Conservation (phyloP, 176 grass and related monocot species). For the Avena insularis region DNA sequence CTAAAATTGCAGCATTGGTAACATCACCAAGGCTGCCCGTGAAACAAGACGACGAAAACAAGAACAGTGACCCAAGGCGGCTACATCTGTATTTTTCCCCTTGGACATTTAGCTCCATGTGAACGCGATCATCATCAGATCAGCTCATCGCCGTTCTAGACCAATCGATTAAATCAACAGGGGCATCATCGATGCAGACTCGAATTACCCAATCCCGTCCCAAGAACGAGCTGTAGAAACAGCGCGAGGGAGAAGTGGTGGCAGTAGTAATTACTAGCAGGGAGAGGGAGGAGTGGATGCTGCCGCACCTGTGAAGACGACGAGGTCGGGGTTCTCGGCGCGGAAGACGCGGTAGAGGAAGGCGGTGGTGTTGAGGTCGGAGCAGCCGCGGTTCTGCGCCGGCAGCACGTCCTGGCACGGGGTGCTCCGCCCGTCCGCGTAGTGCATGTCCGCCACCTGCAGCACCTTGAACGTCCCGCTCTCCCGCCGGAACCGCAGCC, state of each 20-base stretch:
- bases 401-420: slow-evolving; percentile 75
- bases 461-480: slow-evolving; percentile 87
- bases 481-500: slow-evolving; percentile 63
- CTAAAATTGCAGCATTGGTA: slow-evolving; percentile 30
- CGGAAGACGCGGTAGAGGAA: slow-evolving; percentile 85
- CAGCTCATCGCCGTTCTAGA: no score
- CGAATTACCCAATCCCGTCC: no score
- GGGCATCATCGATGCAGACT: no score
- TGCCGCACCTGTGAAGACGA: slow-evolving; percentile 80
- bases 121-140: background rate
- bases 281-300: background rate
- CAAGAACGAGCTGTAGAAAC: background rate
- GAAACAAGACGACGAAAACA: slow-evolving; percentile 37
- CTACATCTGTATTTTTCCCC: background rate
- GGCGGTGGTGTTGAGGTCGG: slow-evolving; percentile 98
- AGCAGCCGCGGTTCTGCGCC: slow-evolving; percentile 59
- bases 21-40: slow-evolving; percentile 36
- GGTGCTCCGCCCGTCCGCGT: slow-evolving; percentile 69
- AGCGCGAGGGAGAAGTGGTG: no score
- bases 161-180: no score
- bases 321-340: slow-evolving; percentile 91
- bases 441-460: slow-evolving; percentile 99
- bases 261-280: background rate
- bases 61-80: background rate
- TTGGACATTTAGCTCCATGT: background rate